A percentile compares a stretch with the other conserved stretches of the same genome.
Conservation (phyloP, 768 basidiomycete genomes). For the Astraeus odoratus region DNA sequence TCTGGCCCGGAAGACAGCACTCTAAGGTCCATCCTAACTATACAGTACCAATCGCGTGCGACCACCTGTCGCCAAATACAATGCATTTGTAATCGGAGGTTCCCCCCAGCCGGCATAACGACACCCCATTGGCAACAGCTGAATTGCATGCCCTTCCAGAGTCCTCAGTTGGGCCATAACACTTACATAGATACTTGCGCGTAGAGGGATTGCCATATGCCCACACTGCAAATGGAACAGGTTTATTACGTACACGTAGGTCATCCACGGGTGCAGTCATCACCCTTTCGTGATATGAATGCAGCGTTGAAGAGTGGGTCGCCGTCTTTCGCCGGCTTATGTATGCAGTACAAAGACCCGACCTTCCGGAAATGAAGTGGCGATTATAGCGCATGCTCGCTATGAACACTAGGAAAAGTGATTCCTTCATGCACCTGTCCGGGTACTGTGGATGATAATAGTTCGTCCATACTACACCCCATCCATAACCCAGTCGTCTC, state of each 20-base stretch:
- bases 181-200: background rate
- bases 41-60: background rate
- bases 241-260: background rate
- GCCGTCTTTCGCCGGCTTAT: no score
- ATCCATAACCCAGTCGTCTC: background rate
- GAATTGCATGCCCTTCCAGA: background rate
- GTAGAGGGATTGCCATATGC: background rate
- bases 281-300: no score
- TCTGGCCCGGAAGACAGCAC: no score
- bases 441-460: background rate
- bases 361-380: slow-evolving; percentile 22
- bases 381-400: slow-evolving; percentile 3
- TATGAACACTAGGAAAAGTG: no score
- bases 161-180: background rate
- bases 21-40: no score
- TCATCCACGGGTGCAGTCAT: no score
- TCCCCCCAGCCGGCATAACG: background rate
- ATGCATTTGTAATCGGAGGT: background rate
- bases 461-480: background rate
- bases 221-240: no score
- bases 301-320: no score
- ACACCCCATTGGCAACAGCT: background rate
- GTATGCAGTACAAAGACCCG: slow-evolving; percentile 2
- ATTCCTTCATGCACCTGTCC: background rate
- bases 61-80: background rate